A percentile compares a stretch with the other conserved stretches of the same genome.
These are phyloP conservation scores for Wallacemonas collosoma DNA, from an alignment of 208 protist genomes.

Conservation along the genomic window DNA sequence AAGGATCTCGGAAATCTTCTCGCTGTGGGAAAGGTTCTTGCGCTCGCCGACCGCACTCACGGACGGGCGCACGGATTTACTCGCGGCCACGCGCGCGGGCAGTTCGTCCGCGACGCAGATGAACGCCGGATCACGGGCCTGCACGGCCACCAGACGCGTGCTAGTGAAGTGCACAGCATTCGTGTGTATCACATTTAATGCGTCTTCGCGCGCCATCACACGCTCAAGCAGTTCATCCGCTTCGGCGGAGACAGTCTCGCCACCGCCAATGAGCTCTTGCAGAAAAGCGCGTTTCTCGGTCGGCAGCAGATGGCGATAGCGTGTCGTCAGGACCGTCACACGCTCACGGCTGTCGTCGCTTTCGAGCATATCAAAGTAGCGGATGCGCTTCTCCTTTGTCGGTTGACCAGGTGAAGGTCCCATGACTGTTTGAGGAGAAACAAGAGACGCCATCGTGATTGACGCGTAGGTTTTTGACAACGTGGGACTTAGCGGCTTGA, in stretches of 20 bases:
- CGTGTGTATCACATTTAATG: slow-evolving; percentile 11
- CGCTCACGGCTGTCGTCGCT: slow-evolving; percentile 52
- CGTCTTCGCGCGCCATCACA: slow-evolving; percentile 30
- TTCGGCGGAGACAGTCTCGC: not conserved
- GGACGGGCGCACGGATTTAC: not conserved
- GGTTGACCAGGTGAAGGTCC: slow-evolving; percentile 7
- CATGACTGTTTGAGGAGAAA: slow-evolving; percentile 5
- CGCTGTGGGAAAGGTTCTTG: slow-evolving; percentile 24
- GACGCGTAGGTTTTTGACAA: not conserved
- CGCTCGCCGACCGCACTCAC: slow-evolving; percentile 31
- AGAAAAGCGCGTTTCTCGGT: slow-evolving; percentile 57
- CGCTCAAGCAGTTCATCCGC: slow-evolving; percentile 4
- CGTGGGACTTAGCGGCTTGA: no score
- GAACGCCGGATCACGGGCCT: slow-evolving; percentile 48
- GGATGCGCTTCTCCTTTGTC: slow-evolving; percentile 11
- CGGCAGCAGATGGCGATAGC: slow-evolving; percentile 44
- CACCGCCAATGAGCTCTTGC: slow-evolving; percentile 39
- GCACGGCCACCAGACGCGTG: slow-evolving; percentile 47
- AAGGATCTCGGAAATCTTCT: slow-evolving; percentile 29
- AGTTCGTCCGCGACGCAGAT: slow-evolving; percentile 23
- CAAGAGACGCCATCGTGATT: not conserved
- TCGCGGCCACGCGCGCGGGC: not conserved
- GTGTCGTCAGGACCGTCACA: slow-evolving; percentile 48
- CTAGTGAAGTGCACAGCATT: slow-evolving; percentile 31
- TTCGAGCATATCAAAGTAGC: slow-evolving; percentile 60